Evolutionary conservation across 768 basidiomycete species (phyloP), one percentile per base, ranked within the genome.

Genomic region (Chalciporus chontae): DNA sequence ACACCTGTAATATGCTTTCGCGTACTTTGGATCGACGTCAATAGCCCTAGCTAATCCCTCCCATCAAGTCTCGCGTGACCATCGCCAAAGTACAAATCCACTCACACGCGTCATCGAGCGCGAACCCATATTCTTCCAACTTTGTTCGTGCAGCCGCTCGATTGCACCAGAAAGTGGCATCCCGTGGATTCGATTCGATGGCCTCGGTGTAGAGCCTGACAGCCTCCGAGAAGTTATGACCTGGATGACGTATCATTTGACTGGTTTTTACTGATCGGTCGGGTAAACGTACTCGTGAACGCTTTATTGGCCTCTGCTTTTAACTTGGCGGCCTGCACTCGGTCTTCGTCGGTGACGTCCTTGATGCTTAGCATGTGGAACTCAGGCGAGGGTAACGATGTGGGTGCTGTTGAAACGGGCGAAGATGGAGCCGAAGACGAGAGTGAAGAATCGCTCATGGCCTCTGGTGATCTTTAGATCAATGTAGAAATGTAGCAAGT

Each of bases 111-210:
- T 97, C 95, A 24, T 74, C 72, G 23, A 95, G 78, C 14, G 94
- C 96, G 63, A 94, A 93, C 3, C 96, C 96, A 60, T 88, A 87
- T 71, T 99, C 85, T 67, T 99, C 89, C 48, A 98, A 70, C 71
- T 90, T 96, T 69, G 94, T 91, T 44, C 95, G 81, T 13, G 90
- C 80, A 69, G 92, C 90, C 2, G 96, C 93, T 32, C 95, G 80
- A 70, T 98, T 98, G 64, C 88, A 94, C 88, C 90, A 98, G 45
- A 95, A 69, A 13, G 92, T 94, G 45, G 93, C 73, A 60, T 97
- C 95, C 48, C 75, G 73, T 0, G 93, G 94, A 65, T 99, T 94
- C 63, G 85, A 79, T 56, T 87, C 83, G 57, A 98, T 88, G 2
- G 95, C 91, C 32, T 83, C 71, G 3, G 86, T 79, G 67, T 98